phyloP scores from a whole-genome alignment of 129 eudicot species.

The Chrysanthemum lavandulifolium region DNA sequence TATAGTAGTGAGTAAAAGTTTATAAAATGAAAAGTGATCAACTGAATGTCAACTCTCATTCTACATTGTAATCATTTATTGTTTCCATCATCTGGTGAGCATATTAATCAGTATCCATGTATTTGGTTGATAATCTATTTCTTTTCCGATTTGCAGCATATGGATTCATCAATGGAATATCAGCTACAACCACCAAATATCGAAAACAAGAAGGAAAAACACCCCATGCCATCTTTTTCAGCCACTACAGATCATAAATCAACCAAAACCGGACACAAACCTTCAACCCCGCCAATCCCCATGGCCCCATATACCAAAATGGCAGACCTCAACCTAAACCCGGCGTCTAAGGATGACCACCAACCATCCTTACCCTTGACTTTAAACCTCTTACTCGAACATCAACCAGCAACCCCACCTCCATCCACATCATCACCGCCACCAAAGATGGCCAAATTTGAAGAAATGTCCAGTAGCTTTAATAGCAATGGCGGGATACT shows the following conservation, averaged over 20 bases:
- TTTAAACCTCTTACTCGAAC: slow-evolving; percentile 35
- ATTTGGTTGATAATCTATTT: background rate
- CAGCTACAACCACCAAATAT: slow-evolving; percentile 7
- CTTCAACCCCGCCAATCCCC: slow-evolving; percentile 48
- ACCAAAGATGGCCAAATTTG: slow-evolving; percentile 29
- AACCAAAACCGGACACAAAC: background rate
- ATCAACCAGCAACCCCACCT: slow-evolving; percentile 22
- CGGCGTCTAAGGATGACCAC: slow-evolving; percentile 19
- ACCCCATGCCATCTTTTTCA: background rate
- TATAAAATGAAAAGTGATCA: no score
- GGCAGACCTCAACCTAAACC: slow-evolving; percentile 61
- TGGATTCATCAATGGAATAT: slow-evolving; percentile 5
- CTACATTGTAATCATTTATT: no score
- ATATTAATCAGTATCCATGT: background rate
- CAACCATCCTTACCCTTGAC: slow-evolving; percentile 36
- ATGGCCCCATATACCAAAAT: slow-evolving; percentile 62
- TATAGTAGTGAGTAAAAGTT: no score
- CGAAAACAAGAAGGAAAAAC: slow-evolving; percentile 11
- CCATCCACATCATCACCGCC: background rate
- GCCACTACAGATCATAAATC: no score
- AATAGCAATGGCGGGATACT: slow-evolving; percentile 50
- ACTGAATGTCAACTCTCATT: background rate
- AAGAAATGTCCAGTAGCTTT: slow-evolving; percentile 43
- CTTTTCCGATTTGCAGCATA: slow-evolving; percentile 10
- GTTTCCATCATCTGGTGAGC: no score